Evolutionary conservation across 257 asterid species (phyloP).

Genomic region (Solanum arcanum): DNA sequence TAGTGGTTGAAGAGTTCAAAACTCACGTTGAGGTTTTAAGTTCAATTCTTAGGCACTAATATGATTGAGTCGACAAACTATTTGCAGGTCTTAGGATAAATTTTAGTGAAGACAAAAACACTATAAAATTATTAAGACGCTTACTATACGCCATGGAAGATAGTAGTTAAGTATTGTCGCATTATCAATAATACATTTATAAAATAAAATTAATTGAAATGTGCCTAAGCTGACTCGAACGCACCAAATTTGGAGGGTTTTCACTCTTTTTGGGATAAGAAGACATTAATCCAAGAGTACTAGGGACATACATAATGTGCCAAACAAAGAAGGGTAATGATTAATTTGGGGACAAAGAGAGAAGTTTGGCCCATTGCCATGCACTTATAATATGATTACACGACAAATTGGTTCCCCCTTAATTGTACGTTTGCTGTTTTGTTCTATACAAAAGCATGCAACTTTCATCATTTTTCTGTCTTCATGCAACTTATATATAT

Average conservation of each 20-base stretch:
- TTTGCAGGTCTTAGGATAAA: too few species aligned
- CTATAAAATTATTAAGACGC: too few species aligned
- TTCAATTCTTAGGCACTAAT: too few species aligned
- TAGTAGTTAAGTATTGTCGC: too few species aligned
- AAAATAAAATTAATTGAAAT: not conserved
- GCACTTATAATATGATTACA: not conserved
- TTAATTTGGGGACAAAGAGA: not conserved
- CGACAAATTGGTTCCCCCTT: slow-evolving; percentile 2
- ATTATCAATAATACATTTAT: not conserved
- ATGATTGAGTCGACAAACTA: too few species aligned
- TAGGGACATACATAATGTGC: not conserved
- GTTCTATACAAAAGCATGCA: not conserved
- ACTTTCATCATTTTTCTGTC: not conserved
- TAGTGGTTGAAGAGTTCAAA: too few species aligned
- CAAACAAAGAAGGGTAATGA: not conserved
- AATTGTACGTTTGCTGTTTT: not conserved
- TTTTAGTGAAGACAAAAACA: too few species aligned
- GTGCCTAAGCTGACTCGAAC: not conserved
- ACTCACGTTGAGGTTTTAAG: too few species aligned
- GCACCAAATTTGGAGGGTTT: not conserved
- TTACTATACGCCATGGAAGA: too few species aligned
- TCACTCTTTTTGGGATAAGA: not conserved
- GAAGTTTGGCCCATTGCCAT: not conserved
- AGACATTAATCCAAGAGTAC: not conserved
- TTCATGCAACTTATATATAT: not conserved